These are phyloP conservation scores for Colletotrichum musicola DNA, from an alignment of 2,329 filamentous ascomycete genomes.

Conservation along the genomic window DNA sequence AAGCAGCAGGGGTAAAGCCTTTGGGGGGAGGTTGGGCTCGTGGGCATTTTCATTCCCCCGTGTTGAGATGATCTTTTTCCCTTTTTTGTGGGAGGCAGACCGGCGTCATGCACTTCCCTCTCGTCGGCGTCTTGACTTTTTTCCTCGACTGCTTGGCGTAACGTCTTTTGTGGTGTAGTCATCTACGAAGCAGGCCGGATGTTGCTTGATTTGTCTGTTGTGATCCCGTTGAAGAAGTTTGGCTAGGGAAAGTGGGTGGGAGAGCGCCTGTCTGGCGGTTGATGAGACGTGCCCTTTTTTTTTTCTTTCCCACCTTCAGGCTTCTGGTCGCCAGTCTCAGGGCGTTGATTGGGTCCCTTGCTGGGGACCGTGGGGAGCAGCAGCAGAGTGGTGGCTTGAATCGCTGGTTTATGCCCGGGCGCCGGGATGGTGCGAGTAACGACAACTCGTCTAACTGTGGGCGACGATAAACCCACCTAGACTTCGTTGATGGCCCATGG, in stretches of 20 bases:
- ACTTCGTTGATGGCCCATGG: not conserved
- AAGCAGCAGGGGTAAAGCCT: constrained; percentile 7
- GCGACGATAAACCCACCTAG: too few relatives aligned
- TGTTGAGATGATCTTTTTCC: not conserved
- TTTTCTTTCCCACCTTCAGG: too few relatives aligned
- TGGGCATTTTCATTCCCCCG: constrained; percentile 16
- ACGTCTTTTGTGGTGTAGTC: not conserved
- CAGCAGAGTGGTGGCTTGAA: constrained; percentile 11
- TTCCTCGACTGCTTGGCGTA: not conserved
- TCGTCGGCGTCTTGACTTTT: not conserved
- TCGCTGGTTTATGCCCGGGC: constrained; percentile 28
- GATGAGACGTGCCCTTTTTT: constrained; percentile 36
- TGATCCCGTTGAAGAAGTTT: constrained; percentile 33
- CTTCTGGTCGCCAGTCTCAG: constrained; percentile 39
- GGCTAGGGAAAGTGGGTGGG: constrained; percentile 4
- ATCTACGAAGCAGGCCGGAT: too few relatives aligned
- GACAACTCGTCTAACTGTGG: too few relatives aligned
- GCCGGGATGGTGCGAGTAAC: not conserved
- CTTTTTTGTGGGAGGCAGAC: too few relatives aligned
- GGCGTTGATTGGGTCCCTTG: constrained; percentile 35
- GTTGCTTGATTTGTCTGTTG: constrained; percentile 11
- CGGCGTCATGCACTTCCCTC: too few relatives aligned
- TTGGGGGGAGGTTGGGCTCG: not conserved
- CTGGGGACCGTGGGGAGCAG: not conserved
- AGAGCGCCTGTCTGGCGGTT: constrained; percentile 38